phyloP scores from a whole-genome alignment of 805 yeast genomes.

The Candida xiaguanensis region DNA sequence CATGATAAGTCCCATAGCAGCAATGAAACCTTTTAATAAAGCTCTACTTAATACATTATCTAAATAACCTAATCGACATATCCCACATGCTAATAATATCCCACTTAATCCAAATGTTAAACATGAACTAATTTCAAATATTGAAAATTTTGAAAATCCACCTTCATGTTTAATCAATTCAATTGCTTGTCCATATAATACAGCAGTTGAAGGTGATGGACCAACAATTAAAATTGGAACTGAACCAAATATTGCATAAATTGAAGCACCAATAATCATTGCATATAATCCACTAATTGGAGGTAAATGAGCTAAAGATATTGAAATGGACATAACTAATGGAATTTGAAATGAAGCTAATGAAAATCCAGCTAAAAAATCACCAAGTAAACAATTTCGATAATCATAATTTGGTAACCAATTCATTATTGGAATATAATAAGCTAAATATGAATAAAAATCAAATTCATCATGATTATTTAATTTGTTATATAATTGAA shows the following conservation, averaged over 20 bases:
- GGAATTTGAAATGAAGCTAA: slow-evolving; percentile 34
- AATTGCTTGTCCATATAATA: slow-evolving; percentile 77
- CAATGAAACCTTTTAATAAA: slow-evolving; percentile 74
- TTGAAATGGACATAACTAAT: slow-evolving; percentile 66
- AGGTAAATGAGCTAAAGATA: slow-evolving; percentile 79
- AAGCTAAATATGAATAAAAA: slow-evolving; percentile 24
- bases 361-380: slow-evolving; percentile 29
- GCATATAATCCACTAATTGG: slow-evolving; percentile 77
- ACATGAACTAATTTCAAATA: slow-evolving; percentile 54
- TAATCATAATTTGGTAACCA: slow-evolving; percentile 28
- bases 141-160: slow-evolving; percentile 38
- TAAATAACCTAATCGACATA: slow-evolving; percentile 73
- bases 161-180: slow-evolving; percentile 29
- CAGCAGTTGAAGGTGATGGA: slow-evolving; percentile 84
- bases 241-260: slow-evolving; percentile 75
- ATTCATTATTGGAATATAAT: slow-evolving; percentile 27
- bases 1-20: slow-evolving; percentile 84
- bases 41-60: slow-evolving; percentile 79
- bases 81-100: slow-evolving; percentile 60
- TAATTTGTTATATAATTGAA: slow-evolving; percentile 9
- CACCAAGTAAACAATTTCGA: slow-evolving; percentile 19
- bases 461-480: slow-evolving; percentile 13
- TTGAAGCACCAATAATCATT: slow-evolving; percentile 71
- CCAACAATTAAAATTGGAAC: slow-evolving; percentile 90
- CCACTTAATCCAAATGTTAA: slow-evolving; percentile 70